phyloP scores from a whole-genome alignment of 2,329 filamentous ascomycete genomes.

The Byssochlamys sp. region DNA sequence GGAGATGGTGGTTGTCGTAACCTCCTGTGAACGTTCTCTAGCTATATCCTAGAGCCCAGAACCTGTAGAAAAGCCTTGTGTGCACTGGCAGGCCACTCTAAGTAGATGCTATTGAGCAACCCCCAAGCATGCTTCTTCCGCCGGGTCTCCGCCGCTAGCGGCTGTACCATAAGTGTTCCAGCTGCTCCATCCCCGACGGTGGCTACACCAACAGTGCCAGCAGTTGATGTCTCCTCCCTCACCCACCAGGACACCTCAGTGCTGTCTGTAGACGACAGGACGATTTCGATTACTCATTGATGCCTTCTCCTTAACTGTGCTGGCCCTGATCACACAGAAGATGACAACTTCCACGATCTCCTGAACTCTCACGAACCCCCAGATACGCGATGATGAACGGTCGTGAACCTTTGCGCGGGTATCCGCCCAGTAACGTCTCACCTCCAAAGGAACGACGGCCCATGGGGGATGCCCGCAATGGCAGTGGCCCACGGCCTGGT shows the following conservation, averaged over 20 bases:
- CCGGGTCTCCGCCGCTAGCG: constrained; percentile 1
- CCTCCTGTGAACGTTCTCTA: neutral
- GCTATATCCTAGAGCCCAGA: neutral
- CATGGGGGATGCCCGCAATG: constrained; percentile 25
- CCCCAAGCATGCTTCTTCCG: neutral
- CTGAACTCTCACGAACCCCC: constrained; percentile 17
- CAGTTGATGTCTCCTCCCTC: neutral
- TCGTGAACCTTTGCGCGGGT: constrained; percentile 26
- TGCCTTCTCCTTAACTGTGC: constrained; percentile 8
- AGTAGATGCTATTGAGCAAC: neutral
- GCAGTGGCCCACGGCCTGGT: constrained; percentile 15
- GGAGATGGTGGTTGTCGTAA: neutral
- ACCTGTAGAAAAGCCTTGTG: neutral
- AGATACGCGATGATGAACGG: constrained; percentile 25
- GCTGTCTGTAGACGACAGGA: neutral
- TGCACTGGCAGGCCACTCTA: neutral
- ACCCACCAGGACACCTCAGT: neutral
- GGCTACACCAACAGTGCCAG: neutral
- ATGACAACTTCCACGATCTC: constrained; percentile 20
- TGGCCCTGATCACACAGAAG: constrained; percentile 13
- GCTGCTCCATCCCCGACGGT: neutral
- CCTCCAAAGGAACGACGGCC: constrained; percentile 24
- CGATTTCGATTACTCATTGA: neutral
- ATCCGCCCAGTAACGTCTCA: constrained; percentile 19
- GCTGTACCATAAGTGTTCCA: neutral